Evolutionary conservation across 768 basidiomycete species (phyloP), one percentile per base, ranked within the genome.

Genomic region (Tylopilus balloui): DNA sequence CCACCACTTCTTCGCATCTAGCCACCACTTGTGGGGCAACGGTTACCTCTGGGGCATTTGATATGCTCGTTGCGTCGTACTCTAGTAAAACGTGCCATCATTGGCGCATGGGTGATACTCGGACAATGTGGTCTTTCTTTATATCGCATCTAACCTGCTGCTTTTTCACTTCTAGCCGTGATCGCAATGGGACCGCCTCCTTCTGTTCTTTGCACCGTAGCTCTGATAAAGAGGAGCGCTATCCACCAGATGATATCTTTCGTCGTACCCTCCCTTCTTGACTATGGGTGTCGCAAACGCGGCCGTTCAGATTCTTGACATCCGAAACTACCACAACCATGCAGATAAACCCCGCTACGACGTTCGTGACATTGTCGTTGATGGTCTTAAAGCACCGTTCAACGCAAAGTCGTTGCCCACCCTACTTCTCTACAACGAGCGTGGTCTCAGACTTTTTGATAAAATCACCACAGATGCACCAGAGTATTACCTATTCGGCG

Each of bases 401-500:
- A 79, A 80, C 41, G 65, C 78, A 54, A 86, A 83, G 64, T 71
- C 75, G 23, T 67, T 96, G 19, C 92, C 93, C 6, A 93, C 91
- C 0, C 70, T 90, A 65, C 75, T 93, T 11, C 74, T 96, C 10
- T 97, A 98, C 69, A 83, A 92, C 55, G 87, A 94, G 60, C 75
- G 72, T 19, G 96, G 96, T 0, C 74, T 99, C 47, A 77, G 81
- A 66, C 73, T 93, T 14, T 95, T 92, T 71, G 92, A 94, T 69
- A 75, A 80, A 34, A 88, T 94, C 42, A 92, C 92, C 2, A 86
- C 84, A 8, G 71, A 80, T 24, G 85, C 77, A 1, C 73, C 78
- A 11, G 87, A 92, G 60, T 99, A 99, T 65, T 98, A 98, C 64
- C 75, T 93, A 28, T 99, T 94, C 66, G 69, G 74, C 3, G 89